Percentiles rank a stretch among this genome's conserved stretches.
These are phyloP conservation scores for Mucor saturninus DNA, from an alignment of 371 early-diverging fungal species.

Conservation along the genomic window DNA sequence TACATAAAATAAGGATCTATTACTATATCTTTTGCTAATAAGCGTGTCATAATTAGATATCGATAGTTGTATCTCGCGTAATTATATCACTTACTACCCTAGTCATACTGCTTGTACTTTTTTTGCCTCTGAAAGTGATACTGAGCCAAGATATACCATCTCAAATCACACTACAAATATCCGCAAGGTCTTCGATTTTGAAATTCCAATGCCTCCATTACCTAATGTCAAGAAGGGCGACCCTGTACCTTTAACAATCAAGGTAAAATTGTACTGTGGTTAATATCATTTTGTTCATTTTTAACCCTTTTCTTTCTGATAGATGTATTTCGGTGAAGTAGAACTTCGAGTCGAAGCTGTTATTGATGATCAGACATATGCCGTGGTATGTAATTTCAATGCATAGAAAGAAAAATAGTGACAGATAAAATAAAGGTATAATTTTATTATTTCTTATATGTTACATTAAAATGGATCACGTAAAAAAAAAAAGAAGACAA, in stretches of 20 bases:
- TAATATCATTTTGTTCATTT: not conserved
- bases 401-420: constrained; percentile 5
- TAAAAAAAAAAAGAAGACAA: too few relatives aligned
- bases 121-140: constrained; percentile 55
- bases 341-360: constrained; percentile 66
- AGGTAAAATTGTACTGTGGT: constrained; percentile 18
- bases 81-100: constrained; percentile 61
- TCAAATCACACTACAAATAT: constrained; percentile 42
- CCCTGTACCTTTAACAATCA: constrained; percentile 45
- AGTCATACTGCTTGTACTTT: constrained; percentile 60
- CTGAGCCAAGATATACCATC: constrained; percentile 60
- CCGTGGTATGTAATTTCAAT: constrained; percentile 47
- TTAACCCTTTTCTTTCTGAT: not conserved
- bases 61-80: constrained; percentile 57
- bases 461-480: too few relatives aligned
- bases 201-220: constrained; percentile 62
- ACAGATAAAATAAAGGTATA: not conserved
- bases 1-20: not conserved
- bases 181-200: constrained; percentile 62
- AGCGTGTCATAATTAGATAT: constrained; percentile 27
- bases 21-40: not conserved
- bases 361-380: constrained; percentile 57
- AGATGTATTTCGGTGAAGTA: constrained; percentile 69
- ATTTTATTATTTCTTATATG: too few relatives aligned
- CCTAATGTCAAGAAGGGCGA: constrained; percentile 47